Percentiles rank a stretch among this genome's conserved stretches.
Conservation (phyloP, 768 basidiomycete species). For the Psilocybe subaeruginosa region DNA sequence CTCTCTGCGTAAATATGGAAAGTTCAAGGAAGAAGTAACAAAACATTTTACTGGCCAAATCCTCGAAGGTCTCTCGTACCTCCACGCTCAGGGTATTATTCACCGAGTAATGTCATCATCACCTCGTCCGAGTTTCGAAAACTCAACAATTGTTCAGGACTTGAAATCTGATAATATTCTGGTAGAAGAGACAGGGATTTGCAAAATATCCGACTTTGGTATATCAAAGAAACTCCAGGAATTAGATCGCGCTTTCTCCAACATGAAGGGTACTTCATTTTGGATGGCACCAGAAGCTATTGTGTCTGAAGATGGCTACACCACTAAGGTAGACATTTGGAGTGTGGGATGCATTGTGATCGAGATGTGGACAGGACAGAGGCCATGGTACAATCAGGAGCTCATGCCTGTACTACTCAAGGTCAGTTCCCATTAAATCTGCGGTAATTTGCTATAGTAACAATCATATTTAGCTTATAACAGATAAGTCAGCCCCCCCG, state of each 20-base stretch:
- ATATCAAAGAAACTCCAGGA: slow-evolving; percentile 91
- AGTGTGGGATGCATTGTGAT: slow-evolving; percentile 90
- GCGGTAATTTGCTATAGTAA: background rate
- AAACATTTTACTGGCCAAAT: slow-evolving; percentile 89
- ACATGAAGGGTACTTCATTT: slow-evolving; percentile 88
- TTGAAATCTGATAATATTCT: slow-evolving; percentile 95
- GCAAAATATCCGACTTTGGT: slow-evolving; percentile 97
- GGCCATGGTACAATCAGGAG: slow-evolving; percentile 79
- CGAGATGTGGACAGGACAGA: slow-evolving; percentile 94
- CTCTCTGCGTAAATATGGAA: slow-evolving; percentile 76
- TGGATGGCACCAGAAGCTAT: slow-evolving; percentile 97
- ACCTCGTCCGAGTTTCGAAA: background rate
- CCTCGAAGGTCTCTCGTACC: slow-evolving; percentile 81
- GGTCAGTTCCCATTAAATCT: slow-evolving; percentile 41
- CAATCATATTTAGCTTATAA: slow-evolving; percentile 35
- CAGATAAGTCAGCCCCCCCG: slow-evolving; percentile 71
- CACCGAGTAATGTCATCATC: slow-evolving; percentile 62
- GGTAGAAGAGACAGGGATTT: slow-evolving; percentile 80
- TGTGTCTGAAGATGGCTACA: slow-evolving; percentile 69
- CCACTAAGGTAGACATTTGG: slow-evolving; percentile 97
- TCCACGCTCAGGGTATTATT: slow-evolving; percentile 83
- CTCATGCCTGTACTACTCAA: slow-evolving; percentile 79
- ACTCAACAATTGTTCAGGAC: slow-evolving; percentile 50
- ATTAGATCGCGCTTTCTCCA: slow-evolving; percentile 61
- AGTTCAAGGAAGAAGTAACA: slow-evolving; percentile 82